Percentiles rank a stretch among this genome's conserved stretches.
Evolutionary conservation across 2,329 filamentous ascomycete species (phyloP).

Genomic region (Arthroderma uncinatum): DNA sequence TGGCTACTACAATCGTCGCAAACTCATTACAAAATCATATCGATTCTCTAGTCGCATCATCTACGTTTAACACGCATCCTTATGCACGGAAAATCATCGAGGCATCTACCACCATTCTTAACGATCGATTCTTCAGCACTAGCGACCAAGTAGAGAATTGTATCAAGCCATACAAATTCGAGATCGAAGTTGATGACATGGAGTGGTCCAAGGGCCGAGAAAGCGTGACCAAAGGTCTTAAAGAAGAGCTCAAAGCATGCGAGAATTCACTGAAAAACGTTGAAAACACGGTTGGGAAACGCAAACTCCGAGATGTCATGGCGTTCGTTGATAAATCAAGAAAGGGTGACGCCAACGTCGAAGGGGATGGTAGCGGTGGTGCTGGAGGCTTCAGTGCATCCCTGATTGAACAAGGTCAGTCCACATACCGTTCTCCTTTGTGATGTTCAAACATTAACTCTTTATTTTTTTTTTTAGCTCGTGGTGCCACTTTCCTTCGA

Average conservation of each 20-base stretch:
- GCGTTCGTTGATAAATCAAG: constrained; percentile 80
- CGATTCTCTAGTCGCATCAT: constrained; percentile 63
- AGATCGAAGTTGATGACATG: constrained; percentile 83
- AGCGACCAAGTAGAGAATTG: constrained; percentile 98
- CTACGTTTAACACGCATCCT: constrained; percentile 79
- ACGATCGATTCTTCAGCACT: constrained; percentile 91
- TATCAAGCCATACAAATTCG: constrained; percentile 97
- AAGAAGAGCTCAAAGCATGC: constrained; percentile 74
- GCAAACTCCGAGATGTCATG: constrained; percentile 83
- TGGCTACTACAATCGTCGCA: constrained; percentile 85
- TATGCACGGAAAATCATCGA: constrained; percentile 91
- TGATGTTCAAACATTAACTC: neutral
- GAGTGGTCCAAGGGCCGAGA: constrained; percentile 83
- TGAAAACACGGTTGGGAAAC: constrained; percentile 65
- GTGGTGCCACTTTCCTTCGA: constrained; percentile 86
- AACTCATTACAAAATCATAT: constrained; percentile 77
- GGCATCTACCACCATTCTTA: constrained; percentile 77
- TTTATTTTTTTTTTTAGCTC: constrained; percentile 21
- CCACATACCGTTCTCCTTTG: neutral
- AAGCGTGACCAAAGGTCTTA: constrained; percentile 68
- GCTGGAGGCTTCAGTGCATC: constrained; percentile 89
- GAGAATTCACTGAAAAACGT: constrained; percentile 65
- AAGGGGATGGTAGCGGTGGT: constrained; percentile 71
- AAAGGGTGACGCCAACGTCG: constrained; percentile 71
- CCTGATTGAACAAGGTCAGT: constrained; percentile 66